Evolutionary conservation across 2,329 filamentous ascomycete species (phyloP).

Genomic region (Biscogniauxia sp.): DNA sequence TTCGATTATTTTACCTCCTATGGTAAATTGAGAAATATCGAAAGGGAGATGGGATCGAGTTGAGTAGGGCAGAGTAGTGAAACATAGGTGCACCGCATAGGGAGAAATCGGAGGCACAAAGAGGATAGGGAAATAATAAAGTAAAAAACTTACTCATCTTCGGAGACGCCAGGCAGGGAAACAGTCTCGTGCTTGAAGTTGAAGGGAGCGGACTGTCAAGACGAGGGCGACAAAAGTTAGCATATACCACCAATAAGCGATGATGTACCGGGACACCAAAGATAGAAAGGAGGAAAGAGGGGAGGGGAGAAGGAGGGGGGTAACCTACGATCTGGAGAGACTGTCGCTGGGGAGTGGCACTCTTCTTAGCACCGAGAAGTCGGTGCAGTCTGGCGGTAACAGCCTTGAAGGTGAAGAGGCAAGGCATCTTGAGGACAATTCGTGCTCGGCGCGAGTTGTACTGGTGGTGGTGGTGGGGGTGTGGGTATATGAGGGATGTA

Average conservation of each 20-base stretch:
- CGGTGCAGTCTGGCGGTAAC: slow-evolving; percentile 25
- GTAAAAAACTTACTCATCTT: slow-evolving; percentile 54
- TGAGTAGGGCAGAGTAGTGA: no score
- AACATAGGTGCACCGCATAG: background rate
- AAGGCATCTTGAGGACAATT: slow-evolving; percentile 6
- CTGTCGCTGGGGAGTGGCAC: slow-evolving; percentile 20
- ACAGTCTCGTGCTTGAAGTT: slow-evolving; percentile 56
- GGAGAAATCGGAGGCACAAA: slow-evolving; percentile 6
- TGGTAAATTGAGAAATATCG: background rate
- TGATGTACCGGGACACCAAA: background rate
- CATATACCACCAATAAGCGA: background rate
- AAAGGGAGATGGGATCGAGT: no score
- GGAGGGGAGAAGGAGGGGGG: no score
- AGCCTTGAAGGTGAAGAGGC: slow-evolving; percentile 17
- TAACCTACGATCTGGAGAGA: slow-evolving; percentile 29
- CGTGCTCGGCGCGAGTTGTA: background rate
- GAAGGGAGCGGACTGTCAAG: slow-evolving; percentile 53
- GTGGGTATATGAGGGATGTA: no score
- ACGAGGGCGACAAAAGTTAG: background rate
- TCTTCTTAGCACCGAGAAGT: slow-evolving; percentile 21
- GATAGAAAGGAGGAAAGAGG: background rate
- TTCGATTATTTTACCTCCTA: background rate
- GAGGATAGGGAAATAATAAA: slow-evolving; percentile 1
- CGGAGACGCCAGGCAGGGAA: slow-evolving; percentile 52
- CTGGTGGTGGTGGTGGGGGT: background rate